These are phyloP conservation scores for Pelargonium fulgidum DNA, from an alignment of 441 rosid genomes.

Conservation along the genomic window DNA sequence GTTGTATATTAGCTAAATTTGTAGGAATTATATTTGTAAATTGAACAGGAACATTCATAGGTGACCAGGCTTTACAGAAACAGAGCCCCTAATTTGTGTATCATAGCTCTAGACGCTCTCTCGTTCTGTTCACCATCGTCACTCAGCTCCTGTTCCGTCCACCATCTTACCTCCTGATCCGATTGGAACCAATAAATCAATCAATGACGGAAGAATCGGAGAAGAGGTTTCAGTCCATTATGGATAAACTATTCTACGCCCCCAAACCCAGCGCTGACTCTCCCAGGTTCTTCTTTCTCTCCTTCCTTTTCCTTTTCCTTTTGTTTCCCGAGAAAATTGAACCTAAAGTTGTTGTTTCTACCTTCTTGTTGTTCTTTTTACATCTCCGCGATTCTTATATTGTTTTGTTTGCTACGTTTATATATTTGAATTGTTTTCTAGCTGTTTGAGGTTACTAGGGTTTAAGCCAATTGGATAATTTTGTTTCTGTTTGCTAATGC, in stretches of 20 bases:
- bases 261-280: constrained; percentile 34
- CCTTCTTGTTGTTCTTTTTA: not conserved
- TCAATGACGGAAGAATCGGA: constrained; percentile 52
- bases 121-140: too few relatives aligned
- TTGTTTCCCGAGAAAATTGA: not conserved
- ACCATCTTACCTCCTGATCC: not conserved
- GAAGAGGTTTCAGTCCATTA: constrained; percentile 60
- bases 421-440: not conserved
- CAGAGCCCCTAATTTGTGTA: too few relatives aligned
- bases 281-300: constrained; percentile 32
- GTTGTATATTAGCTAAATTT: too few relatives aligned
- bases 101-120: too few relatives aligned
- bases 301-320: not conserved
- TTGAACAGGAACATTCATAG: too few relatives aligned
- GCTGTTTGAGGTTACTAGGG: not conserved
- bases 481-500: not conserved
- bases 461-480: not conserved
- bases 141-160: too few relatives aligned
- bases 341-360: not conserved
- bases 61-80: too few relatives aligned
- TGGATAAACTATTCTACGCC: constrained; percentile 56
- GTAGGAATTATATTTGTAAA: too few relatives aligned
- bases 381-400: not conserved
- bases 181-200: constrained; percentile 3
- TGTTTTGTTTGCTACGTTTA: not conserved